phyloP scores from a whole-genome alignment of 2,329 filamentous ascomycete genomes.

The Xylaria hypoxylon region DNA sequence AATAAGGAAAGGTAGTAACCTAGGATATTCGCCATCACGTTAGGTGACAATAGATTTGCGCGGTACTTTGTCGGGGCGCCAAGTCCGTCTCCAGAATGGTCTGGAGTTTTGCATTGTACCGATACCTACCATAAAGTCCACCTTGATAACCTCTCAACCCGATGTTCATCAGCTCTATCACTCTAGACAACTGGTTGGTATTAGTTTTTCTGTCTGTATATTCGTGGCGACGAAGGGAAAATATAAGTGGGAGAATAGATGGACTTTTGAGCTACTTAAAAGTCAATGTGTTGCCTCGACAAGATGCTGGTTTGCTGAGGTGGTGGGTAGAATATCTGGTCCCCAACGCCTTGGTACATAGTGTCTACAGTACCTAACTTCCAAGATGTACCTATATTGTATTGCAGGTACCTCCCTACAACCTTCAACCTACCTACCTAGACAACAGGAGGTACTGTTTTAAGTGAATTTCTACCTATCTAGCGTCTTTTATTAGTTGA shows the following conservation, averaged over 20 bases:
- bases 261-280: not conserved
- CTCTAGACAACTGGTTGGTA: not conserved
- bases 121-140: conserved; percentile 1
- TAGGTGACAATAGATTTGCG: conserved; percentile 15
- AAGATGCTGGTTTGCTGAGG: conserved; percentile 24
- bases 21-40: conserved; percentile 24
- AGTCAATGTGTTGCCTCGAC: not conserved
- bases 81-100: conserved; percentile 24
- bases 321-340: conserved; percentile 28
- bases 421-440: too few relatives aligned
- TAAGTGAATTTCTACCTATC: conserved; percentile 13
- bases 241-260: not conserved
- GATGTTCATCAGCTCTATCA: not conserved
- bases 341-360: conserved; percentile 25
- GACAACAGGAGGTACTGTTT: not conserved
- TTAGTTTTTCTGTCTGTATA: not conserved
- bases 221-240: not conserved
- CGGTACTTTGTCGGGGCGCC: conserved; percentile 29
- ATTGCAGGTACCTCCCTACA: too few relatives aligned
- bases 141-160: not conserved
- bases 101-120: conserved; percentile 11
- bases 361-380: not conserved
- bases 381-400: not conserved
- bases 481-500: conserved; percentile 10
- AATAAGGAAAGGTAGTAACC: conserved; percentile 19